Evolutionary conservation across 352 stramenopile genomes (phyloP).

Genomic region (Globisporangium radiosum): DNA sequence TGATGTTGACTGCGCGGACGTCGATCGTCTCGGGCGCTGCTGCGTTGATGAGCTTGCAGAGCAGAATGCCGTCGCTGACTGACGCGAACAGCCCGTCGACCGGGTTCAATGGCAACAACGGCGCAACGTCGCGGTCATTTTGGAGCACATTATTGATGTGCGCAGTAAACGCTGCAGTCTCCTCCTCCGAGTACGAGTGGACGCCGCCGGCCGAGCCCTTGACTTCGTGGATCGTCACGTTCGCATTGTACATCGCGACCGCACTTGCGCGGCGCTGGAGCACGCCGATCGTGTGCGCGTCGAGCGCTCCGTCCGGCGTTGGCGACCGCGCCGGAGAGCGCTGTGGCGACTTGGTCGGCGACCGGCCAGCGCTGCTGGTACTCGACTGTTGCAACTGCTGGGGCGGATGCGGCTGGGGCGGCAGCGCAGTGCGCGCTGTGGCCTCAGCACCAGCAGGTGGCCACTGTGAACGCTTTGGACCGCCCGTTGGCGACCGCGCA

Average conservation of each 20-base stretch:
- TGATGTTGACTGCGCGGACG: slow-evolving; percentile 80
- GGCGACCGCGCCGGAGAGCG: slow-evolving; percentile 16
- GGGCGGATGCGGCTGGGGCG: slow-evolving; percentile 8
- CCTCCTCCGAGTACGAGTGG: slow-evolving; percentile 89
- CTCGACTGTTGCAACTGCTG: no score
- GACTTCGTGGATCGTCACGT: slow-evolving; percentile 73
- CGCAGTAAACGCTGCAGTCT: slow-evolving; percentile 87
- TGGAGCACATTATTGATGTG: slow-evolving; percentile 90
- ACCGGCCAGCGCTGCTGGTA: slow-evolving; percentile 8
- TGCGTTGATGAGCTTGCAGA: slow-evolving; percentile 91
- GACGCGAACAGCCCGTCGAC: slow-evolving; percentile 76
- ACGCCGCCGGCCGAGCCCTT: slow-evolving; percentile 67
- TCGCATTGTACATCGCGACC: slow-evolving; percentile 47
- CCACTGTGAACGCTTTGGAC: slow-evolving; percentile 40
- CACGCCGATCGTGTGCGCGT: slow-evolving; percentile 50
- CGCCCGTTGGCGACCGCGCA: neutral
- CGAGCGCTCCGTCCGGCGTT: slow-evolving; percentile 11
- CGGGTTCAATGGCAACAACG: slow-evolving; percentile 70
- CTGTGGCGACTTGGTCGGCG: slow-evolving; percentile 22
- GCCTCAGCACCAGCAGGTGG: slow-evolving; percentile 20
- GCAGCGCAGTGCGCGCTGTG: neutral
- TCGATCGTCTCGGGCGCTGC: slow-evolving; percentile 91
- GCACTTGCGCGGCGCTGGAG: slow-evolving; percentile 58
- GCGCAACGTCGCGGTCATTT: slow-evolving; percentile 52
- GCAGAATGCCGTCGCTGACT: slow-evolving; percentile 77